Evolutionary conservation across 306 rosid genomes (phyloP).

Genomic region (Bauhinia variegata): DNA sequence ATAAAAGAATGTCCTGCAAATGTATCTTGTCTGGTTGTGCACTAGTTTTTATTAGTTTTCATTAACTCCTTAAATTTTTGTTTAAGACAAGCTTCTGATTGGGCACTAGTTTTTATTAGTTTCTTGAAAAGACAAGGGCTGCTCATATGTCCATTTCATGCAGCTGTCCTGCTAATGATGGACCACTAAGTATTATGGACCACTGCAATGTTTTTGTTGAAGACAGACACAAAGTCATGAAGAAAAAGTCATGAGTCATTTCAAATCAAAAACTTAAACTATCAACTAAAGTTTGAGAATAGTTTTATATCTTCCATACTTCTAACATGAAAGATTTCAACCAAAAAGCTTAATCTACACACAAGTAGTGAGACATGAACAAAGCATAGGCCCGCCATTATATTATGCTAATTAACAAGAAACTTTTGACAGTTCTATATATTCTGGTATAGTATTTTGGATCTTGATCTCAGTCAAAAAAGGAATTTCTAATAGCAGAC

Average conservation of each 20-base stretch:
- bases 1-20: neutral
- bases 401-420: neutral
- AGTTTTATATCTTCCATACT: no score
- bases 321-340: no score
- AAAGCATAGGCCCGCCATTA: no score
- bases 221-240: conserved; percentile 7
- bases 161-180: conserved; percentile 2
- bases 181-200: neutral
- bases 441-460: neutral
- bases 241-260: no score
- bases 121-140: neutral
- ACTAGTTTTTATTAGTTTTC: no score
- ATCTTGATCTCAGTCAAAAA: conserved; percentile 4
- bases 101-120: neutral
- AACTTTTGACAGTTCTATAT: conserved; percentile 15
- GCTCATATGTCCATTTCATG: neutral
- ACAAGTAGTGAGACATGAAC: no score
- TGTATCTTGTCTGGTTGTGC: neutral
- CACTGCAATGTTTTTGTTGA: conserved; percentile 14
- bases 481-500: conserved; percentile 3
- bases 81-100: neutral
- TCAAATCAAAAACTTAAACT: no score
- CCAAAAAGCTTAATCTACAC: no score
- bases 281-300: no score
- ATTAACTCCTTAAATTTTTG: neutral